Evolutionary conservation across 2,329 filamentous ascomycete genomes (phyloP), one percentile per base, ranked within the genome.

Genomic region (Zarea fungicola): DNA sequence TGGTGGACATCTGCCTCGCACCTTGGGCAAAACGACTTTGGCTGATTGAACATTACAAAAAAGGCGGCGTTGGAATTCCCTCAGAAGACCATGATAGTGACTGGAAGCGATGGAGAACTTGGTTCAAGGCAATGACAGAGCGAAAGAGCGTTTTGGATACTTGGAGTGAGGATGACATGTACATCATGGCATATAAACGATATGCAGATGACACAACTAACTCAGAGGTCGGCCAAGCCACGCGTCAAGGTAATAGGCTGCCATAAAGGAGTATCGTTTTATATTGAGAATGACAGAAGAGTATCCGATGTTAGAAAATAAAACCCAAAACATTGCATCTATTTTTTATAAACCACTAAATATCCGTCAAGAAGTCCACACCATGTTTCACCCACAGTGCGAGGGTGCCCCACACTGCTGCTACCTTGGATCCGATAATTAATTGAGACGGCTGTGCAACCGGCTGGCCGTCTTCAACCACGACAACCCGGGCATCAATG

Each of bases 1-100:
- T 90, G 18, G 78, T 89, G 13, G 87, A 92, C 62, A 71, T 89
- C 21, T 77, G 81, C 53, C 67, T 90, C 3, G 86, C 82, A 31
- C 87, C 87, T 0, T 91, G 85, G 85, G 81, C 83, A 0, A 77
- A 82, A 57, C 73, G 87, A 13, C 61, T 89, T 18, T 91, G 85
- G 71, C 68, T 89, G 6, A 83, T 91, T 55, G 85, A 91, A 56
- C 76, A 88, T 54, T 91, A 85, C 61, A 91, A 91, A 60, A 60
- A 67, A 0, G 77, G 76, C 0, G 78, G 78, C 0, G 55, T 73
- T 3, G 74, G 72, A 0, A 67, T 80, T 21, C 72, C 75, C 2
- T 43, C 59, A 6, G 54, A 78, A 1, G 68, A 73, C 7, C 78
- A 85, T 31, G 78, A 80, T 45, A 63, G 63, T 29, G 60, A 75